phyloP scores from a whole-genome alignment of 257 asterid species.

The Anisodus acutangulus region DNA sequence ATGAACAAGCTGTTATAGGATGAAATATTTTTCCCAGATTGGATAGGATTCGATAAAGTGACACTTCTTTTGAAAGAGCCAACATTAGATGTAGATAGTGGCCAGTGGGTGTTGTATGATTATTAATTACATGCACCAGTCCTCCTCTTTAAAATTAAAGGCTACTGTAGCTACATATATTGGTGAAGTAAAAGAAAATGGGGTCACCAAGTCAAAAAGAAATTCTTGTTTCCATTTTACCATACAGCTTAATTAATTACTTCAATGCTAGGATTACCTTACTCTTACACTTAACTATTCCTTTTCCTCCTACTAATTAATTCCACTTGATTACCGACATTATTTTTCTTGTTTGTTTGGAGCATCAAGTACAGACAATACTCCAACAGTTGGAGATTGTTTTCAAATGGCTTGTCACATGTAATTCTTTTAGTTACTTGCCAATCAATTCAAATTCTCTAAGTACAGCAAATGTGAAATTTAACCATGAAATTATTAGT shows the following conservation, averaged over 20 bases:
- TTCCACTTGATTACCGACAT: constrained; percentile 7
- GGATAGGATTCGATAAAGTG: constrained; percentile 15
- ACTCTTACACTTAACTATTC: background rate
- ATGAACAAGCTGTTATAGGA: background rate
- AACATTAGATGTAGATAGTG: background rate
- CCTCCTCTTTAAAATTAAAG: background rate
- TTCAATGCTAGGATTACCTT: background rate
- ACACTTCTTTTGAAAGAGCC: constrained; percentile 23
- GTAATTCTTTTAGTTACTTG: background rate
- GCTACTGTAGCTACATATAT: background rate
- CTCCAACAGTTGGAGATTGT: background rate
- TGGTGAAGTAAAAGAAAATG: background rate
- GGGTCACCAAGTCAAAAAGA: background rate
- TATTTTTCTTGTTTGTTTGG: constrained; percentile 23
- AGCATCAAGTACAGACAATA: constrained; percentile 6
- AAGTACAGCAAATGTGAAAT: background rate
- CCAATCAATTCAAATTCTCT: background rate
- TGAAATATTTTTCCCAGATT: constrained; percentile 8
- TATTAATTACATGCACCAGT: background rate
- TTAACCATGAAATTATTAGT: background rate
- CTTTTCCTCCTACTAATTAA: background rate
- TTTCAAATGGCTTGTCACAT: constrained; percentile 7
- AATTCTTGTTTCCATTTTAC: background rate
- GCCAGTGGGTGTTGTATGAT: background rate
- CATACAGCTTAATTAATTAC: background rate